Evolutionary conservation across 208 protist species (phyloP).

Genomic region (Trypanosomatidae sp.): DNA sequence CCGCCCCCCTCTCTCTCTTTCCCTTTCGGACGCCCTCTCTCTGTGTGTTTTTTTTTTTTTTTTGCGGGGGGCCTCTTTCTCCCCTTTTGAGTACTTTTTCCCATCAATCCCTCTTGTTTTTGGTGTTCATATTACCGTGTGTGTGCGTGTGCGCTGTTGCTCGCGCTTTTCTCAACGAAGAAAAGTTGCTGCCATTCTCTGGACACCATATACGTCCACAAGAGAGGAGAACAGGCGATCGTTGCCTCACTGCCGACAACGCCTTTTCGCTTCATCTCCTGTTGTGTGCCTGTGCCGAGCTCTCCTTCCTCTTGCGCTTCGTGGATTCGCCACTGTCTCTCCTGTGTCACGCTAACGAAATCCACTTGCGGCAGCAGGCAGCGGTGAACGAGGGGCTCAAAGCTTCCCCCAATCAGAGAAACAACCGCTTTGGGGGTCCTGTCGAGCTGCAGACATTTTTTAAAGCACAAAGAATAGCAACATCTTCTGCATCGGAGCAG

Average conservation of each 20-base stretch:
- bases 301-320: neutral
- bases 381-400: neutral
- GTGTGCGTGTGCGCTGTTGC: neutral
- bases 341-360: neutral
- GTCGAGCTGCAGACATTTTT: neutral
- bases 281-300: neutral
- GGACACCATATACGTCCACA: neutral
- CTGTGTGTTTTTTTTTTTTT: slow-evolving; percentile 2
- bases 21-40: neutral
- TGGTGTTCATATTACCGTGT: neutral
- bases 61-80: neutral
- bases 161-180: neutral
- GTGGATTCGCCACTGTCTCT: neutral
- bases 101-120: slow-evolving; percentile 13
- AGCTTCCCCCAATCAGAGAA: neutral
- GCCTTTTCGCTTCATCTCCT: neutral
- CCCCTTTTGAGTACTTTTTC: neutral
- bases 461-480: neutral
- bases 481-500: neutral
- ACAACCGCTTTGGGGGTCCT: neutral
- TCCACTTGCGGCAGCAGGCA: neutral
- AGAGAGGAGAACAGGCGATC: neutral
- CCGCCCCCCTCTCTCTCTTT: neutral
- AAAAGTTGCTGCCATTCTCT: neutral
- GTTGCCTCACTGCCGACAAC: neutral